Conservation (phyloP, 495 filamentous ascomycete species). For the Penicillium fimorum region DNA sequence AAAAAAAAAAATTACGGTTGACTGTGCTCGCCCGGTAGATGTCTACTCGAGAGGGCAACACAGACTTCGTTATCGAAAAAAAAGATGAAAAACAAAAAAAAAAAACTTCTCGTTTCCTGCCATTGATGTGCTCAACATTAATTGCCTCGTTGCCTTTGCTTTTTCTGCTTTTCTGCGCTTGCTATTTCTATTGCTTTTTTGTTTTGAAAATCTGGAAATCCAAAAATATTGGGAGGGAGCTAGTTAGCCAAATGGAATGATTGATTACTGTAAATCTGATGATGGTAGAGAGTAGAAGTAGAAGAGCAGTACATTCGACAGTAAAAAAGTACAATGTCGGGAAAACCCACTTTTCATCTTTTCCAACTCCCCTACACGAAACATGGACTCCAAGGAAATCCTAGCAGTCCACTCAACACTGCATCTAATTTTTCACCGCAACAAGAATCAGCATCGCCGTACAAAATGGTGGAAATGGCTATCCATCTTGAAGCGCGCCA, state of each 20-base stretch:
- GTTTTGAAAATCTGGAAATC: not conserved
- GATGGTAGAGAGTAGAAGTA: too few species aligned
- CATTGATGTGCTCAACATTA: not conserved
- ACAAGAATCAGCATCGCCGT: slow-evolving; percentile 75
- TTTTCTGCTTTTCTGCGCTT: too few species aligned
- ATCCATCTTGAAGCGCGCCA: slow-evolving; percentile 61
- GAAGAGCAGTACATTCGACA: too few species aligned
- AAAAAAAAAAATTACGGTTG: too few species aligned
- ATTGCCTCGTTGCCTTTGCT: not conserved
- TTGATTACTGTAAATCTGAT: not conserved
- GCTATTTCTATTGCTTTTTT: not conserved
- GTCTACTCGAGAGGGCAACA: too few species aligned
- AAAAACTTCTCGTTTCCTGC: not conserved
- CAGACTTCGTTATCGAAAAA: too few species aligned
- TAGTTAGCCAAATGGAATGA: not conserved
- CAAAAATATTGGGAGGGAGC: not conserved
- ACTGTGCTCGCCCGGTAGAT: too few species aligned
- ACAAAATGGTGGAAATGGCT: slow-evolving; percentile 73
- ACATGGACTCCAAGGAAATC: slow-evolving; percentile 37
- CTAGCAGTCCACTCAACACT: slow-evolving; percentile 44
- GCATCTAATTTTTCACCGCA: slow-evolving; percentile 68
- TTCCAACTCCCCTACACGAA: slow-evolving; percentile 5
- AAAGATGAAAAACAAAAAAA: too few species aligned
- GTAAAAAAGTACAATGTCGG: not conserved
- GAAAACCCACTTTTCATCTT: slow-evolving; percentile 4